phyloP scores from a whole-genome alignment of 2,329 filamentous ascomycete species.

The Hymenoscyphus infarciens region DNA sequence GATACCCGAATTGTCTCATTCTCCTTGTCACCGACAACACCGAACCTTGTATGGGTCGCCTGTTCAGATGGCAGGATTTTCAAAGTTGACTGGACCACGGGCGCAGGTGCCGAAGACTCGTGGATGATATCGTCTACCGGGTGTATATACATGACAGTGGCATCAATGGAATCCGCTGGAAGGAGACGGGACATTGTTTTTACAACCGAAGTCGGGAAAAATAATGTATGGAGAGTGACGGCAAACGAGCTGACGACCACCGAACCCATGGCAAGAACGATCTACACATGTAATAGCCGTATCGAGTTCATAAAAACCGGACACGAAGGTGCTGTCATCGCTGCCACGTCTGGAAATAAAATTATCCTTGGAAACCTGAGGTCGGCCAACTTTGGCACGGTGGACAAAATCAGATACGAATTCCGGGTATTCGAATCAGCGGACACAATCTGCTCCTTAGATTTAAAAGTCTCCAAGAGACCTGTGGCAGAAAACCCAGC shows the following conservation, averaged over 20 bases:
- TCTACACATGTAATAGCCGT: constrained; percentile 40
- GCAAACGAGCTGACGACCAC: constrained; percentile 36
- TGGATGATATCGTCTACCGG: constrained; percentile 39
- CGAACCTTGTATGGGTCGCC: constrained; percentile 56
- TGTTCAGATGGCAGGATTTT: constrained; percentile 56
- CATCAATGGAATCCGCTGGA: constrained; percentile 35
- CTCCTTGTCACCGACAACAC: constrained; percentile 41
- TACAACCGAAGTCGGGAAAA: constrained; percentile 33
- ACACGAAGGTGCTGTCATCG: constrained; percentile 54
- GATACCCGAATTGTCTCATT: constrained; percentile 38
- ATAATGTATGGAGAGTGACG: constrained; percentile 34
- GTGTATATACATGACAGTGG: constrained; percentile 36
- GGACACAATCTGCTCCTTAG: constrained; percentile 64
- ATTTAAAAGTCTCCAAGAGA: constrained; percentile 49
- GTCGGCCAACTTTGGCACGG: constrained; percentile 32
- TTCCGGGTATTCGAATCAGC: constrained; percentile 57
- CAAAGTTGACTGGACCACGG: constrained; percentile 55
- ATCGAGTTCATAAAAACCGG: constrained; percentile 50
- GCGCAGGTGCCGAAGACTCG: constrained; percentile 40
- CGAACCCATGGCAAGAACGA: constrained; percentile 33
- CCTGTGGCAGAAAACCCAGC: constrained; percentile 24
- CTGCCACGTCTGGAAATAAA: constrained; percentile 49
- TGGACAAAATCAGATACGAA: constrained; percentile 49
- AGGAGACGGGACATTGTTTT: constrained; percentile 36
- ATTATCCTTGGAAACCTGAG: constrained; percentile 58